phyloP scores from a whole-genome alignment of 768 basidiomycete species.

The Mycena vulgaris region DNA sequence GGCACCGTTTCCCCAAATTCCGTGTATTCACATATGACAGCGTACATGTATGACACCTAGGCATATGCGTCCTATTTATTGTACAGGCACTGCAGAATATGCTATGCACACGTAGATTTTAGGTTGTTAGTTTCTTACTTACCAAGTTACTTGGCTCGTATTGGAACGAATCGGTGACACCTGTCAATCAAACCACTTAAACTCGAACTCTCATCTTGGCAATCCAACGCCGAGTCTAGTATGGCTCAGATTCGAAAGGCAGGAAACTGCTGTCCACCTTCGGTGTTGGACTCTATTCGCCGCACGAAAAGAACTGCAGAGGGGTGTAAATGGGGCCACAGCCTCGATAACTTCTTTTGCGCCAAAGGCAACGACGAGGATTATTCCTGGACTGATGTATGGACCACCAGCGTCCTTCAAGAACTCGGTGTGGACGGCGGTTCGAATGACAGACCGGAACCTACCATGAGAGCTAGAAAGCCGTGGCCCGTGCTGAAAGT shows the following conservation, averaged over 20 bases:
- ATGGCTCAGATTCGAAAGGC: constrained; percentile 25
- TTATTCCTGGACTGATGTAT: constrained; percentile 33
- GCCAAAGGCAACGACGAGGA: constrained; percentile 21
- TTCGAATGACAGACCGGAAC: constrained; percentile 10
- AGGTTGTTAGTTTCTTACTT: no score
- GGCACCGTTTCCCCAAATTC: background rate
- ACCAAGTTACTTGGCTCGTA: no score
- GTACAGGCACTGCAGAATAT: background rate
- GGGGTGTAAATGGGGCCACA: constrained; percentile 34
- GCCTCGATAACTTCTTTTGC: constrained; percentile 31
- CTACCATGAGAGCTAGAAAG: constrained; percentile 17
- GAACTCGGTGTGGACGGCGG: constrained; percentile 16
- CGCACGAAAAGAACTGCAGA: constrained; percentile 30
- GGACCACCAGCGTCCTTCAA: constrained; percentile 34
- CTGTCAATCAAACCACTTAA: no score
- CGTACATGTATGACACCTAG: background rate
- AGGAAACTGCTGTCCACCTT: constrained; percentile 20
- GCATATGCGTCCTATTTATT: constrained; percentile 9
- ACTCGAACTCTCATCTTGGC: no score
- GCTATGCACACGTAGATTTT: background rate
- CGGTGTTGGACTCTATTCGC: constrained; percentile 23
- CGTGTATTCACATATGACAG: constrained; percentile 1
- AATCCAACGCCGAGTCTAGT: no score
- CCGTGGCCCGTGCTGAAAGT: constrained; percentile 28
- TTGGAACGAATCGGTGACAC: no score